A percentile compares a stretch with the other conserved stretches of the same genome.
These are phyloP conservation scores for Saksenaea vasiformis DNA, from an alignment of 371 early-diverging fungal species.

Conservation along the genomic window DNA sequence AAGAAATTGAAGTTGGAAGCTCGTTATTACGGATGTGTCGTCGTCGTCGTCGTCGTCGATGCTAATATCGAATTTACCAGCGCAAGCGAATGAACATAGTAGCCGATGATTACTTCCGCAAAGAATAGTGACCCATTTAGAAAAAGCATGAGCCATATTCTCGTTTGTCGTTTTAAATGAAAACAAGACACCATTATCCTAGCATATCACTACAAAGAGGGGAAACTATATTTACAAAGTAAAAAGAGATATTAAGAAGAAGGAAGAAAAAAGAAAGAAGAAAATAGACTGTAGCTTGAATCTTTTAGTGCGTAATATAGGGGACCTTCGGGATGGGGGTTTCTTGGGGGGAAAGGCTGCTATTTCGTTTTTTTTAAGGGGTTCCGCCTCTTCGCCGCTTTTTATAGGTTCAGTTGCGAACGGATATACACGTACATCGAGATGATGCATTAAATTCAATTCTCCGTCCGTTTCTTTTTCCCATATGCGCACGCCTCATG, in stretches of 20 bases:
- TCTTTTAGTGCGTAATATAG: background rate
- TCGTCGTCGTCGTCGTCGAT: too few relatives aligned
- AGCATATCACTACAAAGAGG: background rate
- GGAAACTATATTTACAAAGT: background rate
- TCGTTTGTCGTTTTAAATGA: conserved; percentile 15
- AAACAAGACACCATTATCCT: background rate
- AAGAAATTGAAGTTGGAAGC: background rate
- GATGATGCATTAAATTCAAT: too few relatives aligned
- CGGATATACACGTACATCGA: too few relatives aligned
- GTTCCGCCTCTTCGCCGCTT: too few relatives aligned
- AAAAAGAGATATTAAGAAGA: background rate
- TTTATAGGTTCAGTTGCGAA: too few relatives aligned
- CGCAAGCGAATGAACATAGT: conserved; percentile 77
- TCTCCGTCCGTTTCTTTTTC: too few relatives aligned
- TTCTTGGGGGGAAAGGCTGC: too few relatives aligned
- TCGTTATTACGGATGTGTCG: background rate
- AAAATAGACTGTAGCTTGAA: background rate
- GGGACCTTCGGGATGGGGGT: background rate
- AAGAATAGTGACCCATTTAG: conserved; percentile 74
- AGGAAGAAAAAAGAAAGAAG: background rate
- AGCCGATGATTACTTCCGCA: conserved; percentile 79
- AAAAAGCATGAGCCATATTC: conserved; percentile 62
- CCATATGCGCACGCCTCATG: too few relatives aligned
- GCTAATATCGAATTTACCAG: conserved; percentile 56
- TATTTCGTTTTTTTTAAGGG: too few relatives aligned